Percentiles rank a stretch among this genome's conserved stretches.
Conservation (phyloP, 2,329 filamentous ascomycete genomes). For the Fusarium sp. region DNA sequence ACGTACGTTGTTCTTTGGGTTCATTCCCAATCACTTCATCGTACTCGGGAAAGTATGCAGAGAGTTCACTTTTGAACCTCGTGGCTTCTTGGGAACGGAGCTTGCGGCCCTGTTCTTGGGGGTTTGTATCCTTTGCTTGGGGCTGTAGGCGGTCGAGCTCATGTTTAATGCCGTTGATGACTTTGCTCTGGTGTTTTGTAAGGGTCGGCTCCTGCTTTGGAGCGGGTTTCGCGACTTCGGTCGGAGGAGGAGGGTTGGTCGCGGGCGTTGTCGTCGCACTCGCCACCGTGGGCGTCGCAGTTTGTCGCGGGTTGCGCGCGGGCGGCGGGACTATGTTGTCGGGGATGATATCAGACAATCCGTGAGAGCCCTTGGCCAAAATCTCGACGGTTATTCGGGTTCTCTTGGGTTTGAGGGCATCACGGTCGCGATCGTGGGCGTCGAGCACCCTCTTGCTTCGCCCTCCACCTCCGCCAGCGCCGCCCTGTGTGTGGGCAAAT, state of each 20-base stretch:
- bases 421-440: slow-evolving; percentile 57
- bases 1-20: slow-evolving; percentile 80
- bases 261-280: slow-evolving; percentile 25
- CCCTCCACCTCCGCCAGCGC: slow-evolving; percentile 50
- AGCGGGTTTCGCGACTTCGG: slow-evolving; percentile 26
- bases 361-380: slow-evolving; percentile 49
- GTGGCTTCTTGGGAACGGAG: slow-evolving; percentile 88
- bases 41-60: slow-evolving; percentile 92
- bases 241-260: slow-evolving; percentile 29
- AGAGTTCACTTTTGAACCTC: slow-evolving; percentile 90
- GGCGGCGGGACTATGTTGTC: slow-evolving; percentile 46
- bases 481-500: slow-evolving; percentile 49
- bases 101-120: slow-evolving; percentile 76
- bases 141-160: slow-evolving; percentile 70
- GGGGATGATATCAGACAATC: slow-evolving; percentile 31
- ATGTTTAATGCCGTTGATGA: slow-evolving; percentile 71
- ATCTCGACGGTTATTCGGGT: slow-evolving; percentile 67
- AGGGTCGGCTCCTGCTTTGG: slow-evolving; percentile 46
- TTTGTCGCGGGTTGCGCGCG: slow-evolving; percentile 40
- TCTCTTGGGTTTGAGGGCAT: slow-evolving; percentile 61
- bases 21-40: slow-evolving; percentile 93
- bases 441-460: slow-evolving; percentile 62
- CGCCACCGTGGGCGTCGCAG: slow-evolving; percentile 37
- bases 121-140: slow-evolving; percentile 56
- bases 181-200: slow-evolving; percentile 68